These are phyloP conservation scores for Marasmius fiardii DNA, from an alignment of 1,284 basidiomycete species.

Conservation along the genomic window DNA sequence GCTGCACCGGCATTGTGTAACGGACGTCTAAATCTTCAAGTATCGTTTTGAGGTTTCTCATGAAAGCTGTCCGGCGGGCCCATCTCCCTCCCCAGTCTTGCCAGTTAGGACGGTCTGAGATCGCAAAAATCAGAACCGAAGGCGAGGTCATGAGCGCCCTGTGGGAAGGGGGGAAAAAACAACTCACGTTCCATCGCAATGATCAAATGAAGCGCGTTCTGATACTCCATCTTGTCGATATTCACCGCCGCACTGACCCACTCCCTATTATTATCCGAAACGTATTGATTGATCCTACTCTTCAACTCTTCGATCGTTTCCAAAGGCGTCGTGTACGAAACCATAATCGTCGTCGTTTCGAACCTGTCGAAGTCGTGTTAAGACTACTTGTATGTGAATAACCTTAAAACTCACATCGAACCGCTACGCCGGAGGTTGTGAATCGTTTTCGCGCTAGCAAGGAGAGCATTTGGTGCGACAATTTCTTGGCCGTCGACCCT, in stretches of 20 bases:
- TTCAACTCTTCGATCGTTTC: slow-evolving; percentile 69
- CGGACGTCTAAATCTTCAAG: slow-evolving; percentile 71
- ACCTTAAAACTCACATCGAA: slow-evolving; percentile 60
- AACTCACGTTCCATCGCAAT: slow-evolving; percentile 74
- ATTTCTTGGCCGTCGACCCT: slow-evolving; percentile 79
- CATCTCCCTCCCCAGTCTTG: slow-evolving; percentile 85
- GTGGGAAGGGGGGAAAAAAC: neutral
- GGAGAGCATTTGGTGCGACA: slow-evolving; percentile 77
- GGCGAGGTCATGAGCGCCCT: neutral
- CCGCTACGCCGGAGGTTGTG: slow-evolving; percentile 75
- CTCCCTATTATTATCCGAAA: slow-evolving; percentile 67
- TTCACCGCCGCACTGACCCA: slow-evolving; percentile 63
- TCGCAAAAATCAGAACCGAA: slow-evolving; percentile 4
- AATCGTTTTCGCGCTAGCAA: slow-evolving; percentile 72
- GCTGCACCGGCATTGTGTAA: slow-evolving; percentile 72
- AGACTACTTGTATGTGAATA: slow-evolving; percentile 6
- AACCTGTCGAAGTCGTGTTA: slow-evolving; percentile 46
- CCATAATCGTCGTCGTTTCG: slow-evolving; percentile 67
- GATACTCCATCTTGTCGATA: slow-evolving; percentile 76
- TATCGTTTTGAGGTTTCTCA: slow-evolving; percentile 66
- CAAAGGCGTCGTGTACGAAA: slow-evolving; percentile 66
- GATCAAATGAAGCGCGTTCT: slow-evolving; percentile 65
- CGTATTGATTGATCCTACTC: slow-evolving; percentile 55
- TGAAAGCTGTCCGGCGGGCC: slow-evolving; percentile 66
- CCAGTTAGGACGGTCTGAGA: slow-evolving; percentile 73